These are phyloP conservation scores for Biscutella auriculata DNA, from an alignment of 441 rosid genomes.

Conservation along the genomic window DNA sequence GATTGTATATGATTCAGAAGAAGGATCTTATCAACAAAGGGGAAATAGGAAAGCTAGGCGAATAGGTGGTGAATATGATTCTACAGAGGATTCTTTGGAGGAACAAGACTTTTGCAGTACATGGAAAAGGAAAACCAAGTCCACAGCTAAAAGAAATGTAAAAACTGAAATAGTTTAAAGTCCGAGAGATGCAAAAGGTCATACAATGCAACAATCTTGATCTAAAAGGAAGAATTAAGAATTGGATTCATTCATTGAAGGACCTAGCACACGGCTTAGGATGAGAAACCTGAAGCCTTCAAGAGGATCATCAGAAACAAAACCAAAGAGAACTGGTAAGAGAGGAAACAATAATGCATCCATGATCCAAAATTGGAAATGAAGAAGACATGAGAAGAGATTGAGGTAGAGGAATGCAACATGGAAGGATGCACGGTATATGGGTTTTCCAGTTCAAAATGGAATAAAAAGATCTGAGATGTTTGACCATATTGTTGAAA, in stretches of 20 bases:
- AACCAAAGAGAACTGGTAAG: constrained; percentile 39
- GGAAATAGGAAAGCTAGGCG: constrained; percentile 25
- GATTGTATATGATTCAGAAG: constrained; percentile 33
- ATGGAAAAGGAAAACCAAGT: constrained; percentile 31
- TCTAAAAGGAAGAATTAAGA: constrained; percentile 35
- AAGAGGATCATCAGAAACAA: constrained; percentile 31
- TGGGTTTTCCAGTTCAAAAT: too few species aligned
- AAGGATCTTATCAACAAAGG: constrained; percentile 13
- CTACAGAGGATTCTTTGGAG: constrained; percentile 24
- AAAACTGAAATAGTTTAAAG: constrained; percentile 27
- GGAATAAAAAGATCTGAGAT: too few species aligned
- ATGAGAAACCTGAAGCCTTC: constrained; percentile 41
- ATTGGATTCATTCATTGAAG: constrained; percentile 36
- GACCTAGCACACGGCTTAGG: constrained; percentile 83
- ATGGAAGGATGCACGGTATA: constrained; percentile 84
- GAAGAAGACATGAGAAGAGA: constrained; percentile 31
- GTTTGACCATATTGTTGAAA: too few species aligned
- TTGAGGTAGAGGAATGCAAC: constrained; percentile 37
- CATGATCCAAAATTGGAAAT: constrained; percentile 25
- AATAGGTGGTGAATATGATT: constrained; percentile 36
- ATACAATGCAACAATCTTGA: constrained; percentile 16
- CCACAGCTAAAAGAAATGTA: constrained; percentile 28
- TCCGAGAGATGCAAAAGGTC: constrained; percentile 20
- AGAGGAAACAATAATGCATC: constrained; percentile 33
- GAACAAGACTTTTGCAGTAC: constrained; percentile 27